phyloP scores from a whole-genome alignment of 2,329 filamentous ascomycete species.

The Leptographium radiaticola region DNA sequence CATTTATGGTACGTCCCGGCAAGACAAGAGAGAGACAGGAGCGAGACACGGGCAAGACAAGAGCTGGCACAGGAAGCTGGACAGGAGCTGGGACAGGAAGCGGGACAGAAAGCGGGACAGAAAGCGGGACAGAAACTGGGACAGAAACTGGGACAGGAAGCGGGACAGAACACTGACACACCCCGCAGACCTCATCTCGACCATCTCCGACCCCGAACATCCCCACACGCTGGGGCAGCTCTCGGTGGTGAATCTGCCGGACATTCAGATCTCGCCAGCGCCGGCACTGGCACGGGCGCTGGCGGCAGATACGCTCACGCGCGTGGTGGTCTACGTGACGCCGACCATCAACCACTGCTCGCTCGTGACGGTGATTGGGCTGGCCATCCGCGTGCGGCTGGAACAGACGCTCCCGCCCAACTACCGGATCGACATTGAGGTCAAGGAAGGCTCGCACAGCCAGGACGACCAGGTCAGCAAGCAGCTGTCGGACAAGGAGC shows the following conservation, averaged over 20 bases:
- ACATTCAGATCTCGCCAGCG: slow-evolving; percentile 67
- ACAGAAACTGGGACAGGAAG: not conserved
- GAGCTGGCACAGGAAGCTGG: not conserved
- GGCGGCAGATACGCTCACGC: slow-evolving; percentile 45
- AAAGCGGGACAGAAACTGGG: no score
- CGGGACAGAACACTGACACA: not conserved
- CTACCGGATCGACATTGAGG: slow-evolving; percentile 82
- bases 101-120: not conserved
- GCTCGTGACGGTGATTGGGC: slow-evolving; percentile 86
- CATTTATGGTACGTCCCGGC: slow-evolving; percentile 59
- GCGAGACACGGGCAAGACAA: not conserved
- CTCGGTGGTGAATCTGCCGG: slow-evolving; percentile 88
- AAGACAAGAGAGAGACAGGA: no score
- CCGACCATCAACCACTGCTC: slow-evolving; percentile 96
- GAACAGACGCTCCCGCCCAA: slow-evolving; percentile 85
- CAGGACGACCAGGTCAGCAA: slow-evolving; percentile 95
- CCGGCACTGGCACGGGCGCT: slow-evolving; percentile 24
- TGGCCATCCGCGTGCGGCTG: slow-evolving; percentile 81
- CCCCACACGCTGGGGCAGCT: slow-evolving; percentile 86
- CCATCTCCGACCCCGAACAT: slow-evolving; percentile 93
- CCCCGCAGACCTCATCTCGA: slow-evolving; percentile 69
- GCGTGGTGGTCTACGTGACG: slow-evolving; percentile 77
- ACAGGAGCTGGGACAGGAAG: not conserved
- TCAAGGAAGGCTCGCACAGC: slow-evolving; percentile 92
- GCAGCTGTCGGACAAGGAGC: slow-evolving; percentile 90